Base-by-base conservation (phyloP, 208 protist species). In the Polymyxa betae region DNA sequence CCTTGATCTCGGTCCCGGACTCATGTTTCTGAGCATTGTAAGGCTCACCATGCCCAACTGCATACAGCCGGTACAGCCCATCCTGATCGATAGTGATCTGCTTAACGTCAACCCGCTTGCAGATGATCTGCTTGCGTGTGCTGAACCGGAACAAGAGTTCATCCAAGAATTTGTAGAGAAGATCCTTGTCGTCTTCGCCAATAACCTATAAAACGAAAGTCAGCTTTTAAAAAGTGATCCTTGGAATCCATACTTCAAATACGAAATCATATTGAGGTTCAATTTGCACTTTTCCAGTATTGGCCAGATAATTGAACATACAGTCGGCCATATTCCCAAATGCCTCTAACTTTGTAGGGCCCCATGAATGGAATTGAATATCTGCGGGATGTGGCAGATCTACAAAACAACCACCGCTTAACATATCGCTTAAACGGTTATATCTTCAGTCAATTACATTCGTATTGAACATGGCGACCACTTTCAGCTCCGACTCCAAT, bases 341-440 rank as follows among this genome's bases (percentile, higher is more conserved):
- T n/a, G 72, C 72, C 72, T 82, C 72, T 5, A 16, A 20, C n/a
- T 12, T 5, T 38, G 5, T 82, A 20, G 16, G 5, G 40, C 72
- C 72, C 72, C 72, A 82, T 5, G 72, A 82, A 82, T 82, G 72
- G 72, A 82, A 82, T 82, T 43, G 72, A 82, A 82, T 82, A 82
- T 82, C 72, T 5, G 72, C 72, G 10, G 72, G n/a, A 82, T 82
- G 72, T 43, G 72, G 72, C 72, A 82, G n/a, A 82, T 82, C 72
- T 82, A n/a, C n/a, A n/a, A n/a, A n/a, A n/a, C n/a, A n/a, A n/a
- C n/a, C n/a, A n/a, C n/a, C n/a, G n/a, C n/a, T n/a, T n/a, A n/a
- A n/a, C n/a, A n/a, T n/a, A n/a, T n/a, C n/a, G n/a, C n/a, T n/a
- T n/a, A n/a, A n/a, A n/a, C n/a, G n/a, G n/a, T n/a, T n/a, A n/a